phyloP scores from a whole-genome alignment of 2,329 filamentous ascomycete genomes.

The Beauveria bassiana region DNA sequence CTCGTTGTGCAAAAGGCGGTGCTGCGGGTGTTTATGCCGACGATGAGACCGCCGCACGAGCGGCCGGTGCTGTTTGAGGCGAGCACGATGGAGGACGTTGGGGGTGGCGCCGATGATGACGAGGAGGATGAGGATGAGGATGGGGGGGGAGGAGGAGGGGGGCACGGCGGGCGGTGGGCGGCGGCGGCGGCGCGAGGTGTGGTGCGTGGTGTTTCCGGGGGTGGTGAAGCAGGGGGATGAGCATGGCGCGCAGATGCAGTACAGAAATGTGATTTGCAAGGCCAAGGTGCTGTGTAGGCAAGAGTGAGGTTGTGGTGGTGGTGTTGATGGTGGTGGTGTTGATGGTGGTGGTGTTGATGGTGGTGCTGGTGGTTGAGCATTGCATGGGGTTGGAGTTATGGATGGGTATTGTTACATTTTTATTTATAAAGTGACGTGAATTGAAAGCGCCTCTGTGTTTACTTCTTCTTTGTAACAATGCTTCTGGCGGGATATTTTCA shows the following conservation, averaged over 20 bases:
- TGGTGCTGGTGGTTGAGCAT: too few relatives aligned
- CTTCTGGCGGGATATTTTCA: too few relatives aligned
- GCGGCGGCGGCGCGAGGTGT: conserved; percentile 40
- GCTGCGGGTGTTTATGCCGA: conserved; percentile 49
- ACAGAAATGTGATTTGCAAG: conserved; percentile 57
- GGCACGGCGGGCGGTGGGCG: conserved; percentile 34
- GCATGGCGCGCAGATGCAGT: conserved; percentile 52
- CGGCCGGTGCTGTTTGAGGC: conserved; percentile 44
- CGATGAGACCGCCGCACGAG: conserved; percentile 41
- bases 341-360: too few relatives aligned
- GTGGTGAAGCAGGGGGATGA: conserved; percentile 59
- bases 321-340: too few relatives aligned
- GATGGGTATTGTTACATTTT: too few relatives aligned
- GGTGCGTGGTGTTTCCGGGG: conserved; percentile 57
- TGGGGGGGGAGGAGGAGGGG: not conserved
- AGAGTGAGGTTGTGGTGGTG: conserved; percentile 19
- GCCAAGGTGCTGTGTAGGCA: conserved; percentile 55
- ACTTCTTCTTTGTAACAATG: too few relatives aligned
- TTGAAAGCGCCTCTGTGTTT: too few relatives aligned
- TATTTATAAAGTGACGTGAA: too few relatives aligned
- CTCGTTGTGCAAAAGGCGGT: conserved; percentile 52
- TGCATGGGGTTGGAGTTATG: too few relatives aligned
- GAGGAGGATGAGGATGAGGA: conserved; percentile 44
- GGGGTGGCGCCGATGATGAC: conserved; percentile 52
- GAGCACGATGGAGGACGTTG: conserved; percentile 57